Evolutionary conservation across 345 rosid species (phyloP).

Genomic region (Toxicodendron radicans): DNA sequence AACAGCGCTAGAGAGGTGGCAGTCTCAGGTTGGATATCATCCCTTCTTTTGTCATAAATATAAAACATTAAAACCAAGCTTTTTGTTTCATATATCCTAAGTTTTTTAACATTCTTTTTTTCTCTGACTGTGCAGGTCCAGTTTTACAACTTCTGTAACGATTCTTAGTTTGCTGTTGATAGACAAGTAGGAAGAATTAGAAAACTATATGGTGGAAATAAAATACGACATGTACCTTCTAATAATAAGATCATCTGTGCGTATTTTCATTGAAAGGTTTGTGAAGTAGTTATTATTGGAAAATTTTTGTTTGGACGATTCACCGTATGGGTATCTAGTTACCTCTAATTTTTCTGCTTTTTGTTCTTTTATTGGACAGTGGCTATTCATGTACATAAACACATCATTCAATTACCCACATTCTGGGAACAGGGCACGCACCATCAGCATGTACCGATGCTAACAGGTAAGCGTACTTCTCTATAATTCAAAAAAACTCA

Average conservation of each 20-base stretch:
- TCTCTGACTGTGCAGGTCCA: constrained; percentile 22
- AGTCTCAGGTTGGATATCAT: constrained; percentile 33
- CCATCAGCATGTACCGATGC: constrained; percentile 6
- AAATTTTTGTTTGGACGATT: neutral
- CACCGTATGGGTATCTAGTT: neutral
- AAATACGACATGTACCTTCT: neutral
- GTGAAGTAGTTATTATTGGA: neutral
- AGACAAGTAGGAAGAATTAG: constrained; percentile 26
- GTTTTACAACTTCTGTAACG: constrained; percentile 17
- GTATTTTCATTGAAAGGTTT: constrained; percentile 25
- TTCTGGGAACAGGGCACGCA: constrained; percentile 9
- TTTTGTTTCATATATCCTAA: neutral
- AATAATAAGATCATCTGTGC: constrained; percentile 1
- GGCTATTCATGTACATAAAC: constrained; percentile 23
- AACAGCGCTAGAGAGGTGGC: constrained; percentile 6
- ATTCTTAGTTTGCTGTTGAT: constrained; percentile 14
- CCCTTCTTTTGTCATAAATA: neutral
- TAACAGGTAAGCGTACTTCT: constrained; percentile 18
- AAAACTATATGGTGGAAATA: constrained; percentile 13
- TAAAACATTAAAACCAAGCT: too few species aligned
- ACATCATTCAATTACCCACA: constrained; percentile 2
- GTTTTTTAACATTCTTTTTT: neutral
- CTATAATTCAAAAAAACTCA: neutral
- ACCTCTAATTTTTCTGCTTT: neutral
- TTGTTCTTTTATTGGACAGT: constrained; percentile 19